Evolutionary conservation across 2,329 filamentous ascomycete genomes (phyloP).

Genomic region (Calcarisporium arbuscula): DNA sequence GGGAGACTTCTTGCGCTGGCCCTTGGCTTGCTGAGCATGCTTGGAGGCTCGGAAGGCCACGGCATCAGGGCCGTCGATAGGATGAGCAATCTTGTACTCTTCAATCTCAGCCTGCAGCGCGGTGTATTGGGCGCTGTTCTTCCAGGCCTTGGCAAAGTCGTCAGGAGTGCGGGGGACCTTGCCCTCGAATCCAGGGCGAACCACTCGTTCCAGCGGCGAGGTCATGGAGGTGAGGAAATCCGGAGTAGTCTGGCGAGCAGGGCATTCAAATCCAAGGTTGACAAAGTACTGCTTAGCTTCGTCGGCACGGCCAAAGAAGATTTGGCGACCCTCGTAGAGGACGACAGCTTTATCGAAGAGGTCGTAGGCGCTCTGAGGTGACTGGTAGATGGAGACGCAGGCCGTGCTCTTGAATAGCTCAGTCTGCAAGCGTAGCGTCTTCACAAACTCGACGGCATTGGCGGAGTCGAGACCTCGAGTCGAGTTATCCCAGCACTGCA

Average conservation of each 20-base stretch:
- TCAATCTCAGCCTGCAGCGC: conserved; percentile 49
- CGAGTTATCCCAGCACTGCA: conserved; percentile 67
- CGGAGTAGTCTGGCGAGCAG: conserved; percentile 59
- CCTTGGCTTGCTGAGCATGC: conserved; percentile 48
- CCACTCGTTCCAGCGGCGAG: conserved; percentile 47
- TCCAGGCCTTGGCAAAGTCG: conserved; percentile 55
- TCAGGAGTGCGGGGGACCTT: conserved; percentile 53
- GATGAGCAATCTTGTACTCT: conserved; percentile 46
- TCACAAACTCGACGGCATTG: conserved; percentile 70
- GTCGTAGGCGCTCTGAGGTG: conserved; percentile 59
- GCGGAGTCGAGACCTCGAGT: conserved; percentile 69
- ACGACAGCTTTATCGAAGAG: conserved; percentile 54
- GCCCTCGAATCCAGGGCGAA: conserved; percentile 49
- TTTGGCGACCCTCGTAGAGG: conserved; percentile 55
- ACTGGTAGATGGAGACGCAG: conserved; percentile 69
- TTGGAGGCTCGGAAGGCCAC: conserved; percentile 49
- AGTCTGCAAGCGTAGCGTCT: conserved; percentile 60
- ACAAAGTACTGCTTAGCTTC: conserved; percentile 60
- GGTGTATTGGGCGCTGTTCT: conserved; percentile 44
- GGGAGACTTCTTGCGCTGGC: conserved; percentile 63
- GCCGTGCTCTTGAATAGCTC: conserved; percentile 62
- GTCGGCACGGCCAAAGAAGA: conserved; percentile 55
- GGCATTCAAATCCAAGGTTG: conserved; percentile 61
- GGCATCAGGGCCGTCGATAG: conserved; percentile 49
- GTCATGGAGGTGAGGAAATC: conserved; percentile 71